Conservation (phyloP, 2,329 filamentous ascomycete species). For the Piedraia hortae region DNA sequence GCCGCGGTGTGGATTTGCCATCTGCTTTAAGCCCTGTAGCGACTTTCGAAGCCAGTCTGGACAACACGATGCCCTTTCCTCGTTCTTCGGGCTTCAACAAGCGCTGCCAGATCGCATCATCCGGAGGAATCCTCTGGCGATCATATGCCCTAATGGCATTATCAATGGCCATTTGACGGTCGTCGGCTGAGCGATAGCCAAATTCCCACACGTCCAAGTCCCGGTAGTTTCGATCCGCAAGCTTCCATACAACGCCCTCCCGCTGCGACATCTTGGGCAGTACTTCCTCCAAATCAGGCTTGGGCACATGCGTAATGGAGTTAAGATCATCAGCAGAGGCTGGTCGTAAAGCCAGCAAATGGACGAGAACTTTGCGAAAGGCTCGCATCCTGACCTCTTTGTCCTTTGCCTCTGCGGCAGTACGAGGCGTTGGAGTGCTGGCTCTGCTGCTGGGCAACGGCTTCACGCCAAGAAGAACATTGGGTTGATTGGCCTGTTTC, state of each 20-base stretch:
- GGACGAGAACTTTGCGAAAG: slow-evolving; percentile 18
- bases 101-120: slow-evolving; percentile 34
- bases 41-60: slow-evolving; percentile 21
- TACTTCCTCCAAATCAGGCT: slow-evolving; percentile 20
- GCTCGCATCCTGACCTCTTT: slow-evolving; percentile 13
- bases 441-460: slow-evolving; percentile 12
- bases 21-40: slow-evolving; percentile 8
- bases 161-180: slow-evolving; percentile 31
- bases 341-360: slow-evolving; percentile 28
- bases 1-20: slow-evolving; percentile 9
- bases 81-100: slow-evolving; percentile 32
- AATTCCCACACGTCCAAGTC: slow-evolving; percentile 36
- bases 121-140: slow-evolving; percentile 28
- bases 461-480: slow-evolving; percentile 11
- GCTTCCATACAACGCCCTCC: slow-evolving; percentile 21
- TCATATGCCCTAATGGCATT: slow-evolving; percentile 36
- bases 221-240: slow-evolving; percentile 31
- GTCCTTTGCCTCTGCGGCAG: slow-evolving; percentile 9
- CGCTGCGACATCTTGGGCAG: slow-evolving; percentile 25
- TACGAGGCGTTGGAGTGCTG: slow-evolving; percentile 13
- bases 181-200: slow-evolving; percentile 25
- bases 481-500: slow-evolving; percentile 26
- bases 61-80: slow-evolving; percentile 32
- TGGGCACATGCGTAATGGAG: slow-evolving; percentile 20
- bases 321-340: slow-evolving; percentile 21